These are phyloP conservation scores for Irpex sp. DNA, from an alignment of 1,284 basidiomycete genomes.

Conservation along the genomic window DNA sequence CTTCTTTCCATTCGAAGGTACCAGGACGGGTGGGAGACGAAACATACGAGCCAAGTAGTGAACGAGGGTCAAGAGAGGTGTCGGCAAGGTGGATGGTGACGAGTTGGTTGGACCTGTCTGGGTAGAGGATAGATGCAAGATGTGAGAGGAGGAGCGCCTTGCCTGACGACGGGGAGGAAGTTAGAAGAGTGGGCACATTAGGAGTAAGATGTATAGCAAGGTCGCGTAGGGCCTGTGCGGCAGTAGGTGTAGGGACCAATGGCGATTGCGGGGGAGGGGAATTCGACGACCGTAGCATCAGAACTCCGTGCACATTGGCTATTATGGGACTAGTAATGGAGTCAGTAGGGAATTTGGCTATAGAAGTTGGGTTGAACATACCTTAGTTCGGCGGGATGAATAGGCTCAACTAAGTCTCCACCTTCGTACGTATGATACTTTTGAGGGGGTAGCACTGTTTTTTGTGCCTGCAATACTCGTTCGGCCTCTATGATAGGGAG, in stretches of 20 bases:
- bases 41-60: slow-evolving; percentile 90
- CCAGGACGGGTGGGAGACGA: slow-evolving; percentile 87
- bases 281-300: slow-evolving; percentile 46
- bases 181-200: slow-evolving; percentile 79
- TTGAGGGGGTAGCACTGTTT: slow-evolving; percentile 39
- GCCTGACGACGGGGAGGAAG: slow-evolving; percentile 87
- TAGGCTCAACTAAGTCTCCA: slow-evolving; percentile 28
- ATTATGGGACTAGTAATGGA: slow-evolving; percentile 44
- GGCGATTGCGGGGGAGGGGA: slow-evolving; percentile 23
- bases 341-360: slow-evolving; percentile 12
- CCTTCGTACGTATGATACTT: slow-evolving; percentile 45
- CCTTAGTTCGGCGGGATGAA: slow-evolving; percentile 50
- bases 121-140: slow-evolving; percentile 64
- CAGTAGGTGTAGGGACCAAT: slow-evolving; percentile 69
- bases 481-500: slow-evolving; percentile 66
- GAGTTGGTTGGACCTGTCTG: slow-evolving; percentile 56
- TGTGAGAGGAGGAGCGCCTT: slow-evolving; percentile 84
- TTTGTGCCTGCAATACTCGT: slow-evolving; percentile 53
- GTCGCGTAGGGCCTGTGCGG: slow-evolving; percentile 53
- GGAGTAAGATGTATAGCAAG: slow-evolving; percentile 68
- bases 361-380: slow-evolving; percentile 28
- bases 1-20: slow-evolving; percentile 96
- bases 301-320: slow-evolving; percentile 60
- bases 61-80: slow-evolving; percentile 92
- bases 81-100: slow-evolving; percentile 91